These are phyloP conservation scores for Striga hermonthica DNA, from an alignment of 305 asterid species.

Conservation along the genomic window DNA sequence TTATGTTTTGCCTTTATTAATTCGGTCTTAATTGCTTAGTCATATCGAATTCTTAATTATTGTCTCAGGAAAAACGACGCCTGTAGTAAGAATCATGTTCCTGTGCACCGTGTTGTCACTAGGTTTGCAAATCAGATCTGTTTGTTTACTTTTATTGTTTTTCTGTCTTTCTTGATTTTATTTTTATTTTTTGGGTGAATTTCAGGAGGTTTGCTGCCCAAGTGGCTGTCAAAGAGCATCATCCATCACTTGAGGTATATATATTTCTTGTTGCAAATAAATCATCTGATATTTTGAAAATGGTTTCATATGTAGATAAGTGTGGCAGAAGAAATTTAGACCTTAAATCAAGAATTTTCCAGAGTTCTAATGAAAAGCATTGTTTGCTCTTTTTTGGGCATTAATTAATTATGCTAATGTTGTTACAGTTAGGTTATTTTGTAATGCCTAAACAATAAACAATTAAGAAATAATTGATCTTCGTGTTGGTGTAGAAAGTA, in stretches of 20 bases:
- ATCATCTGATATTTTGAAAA: too few relatives aligned
- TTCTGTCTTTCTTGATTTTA: too few relatives aligned
- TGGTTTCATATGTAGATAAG: not conserved
- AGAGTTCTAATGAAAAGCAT: too few relatives aligned
- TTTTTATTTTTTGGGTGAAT: constrained; percentile 1
- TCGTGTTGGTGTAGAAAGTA: constrained; percentile 38
- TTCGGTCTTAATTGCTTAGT: not conserved
- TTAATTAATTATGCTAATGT: too few relatives aligned
- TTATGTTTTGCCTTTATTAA: not conserved
- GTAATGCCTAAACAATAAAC: too few relatives aligned
- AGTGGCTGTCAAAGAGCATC: constrained; percentile 48
- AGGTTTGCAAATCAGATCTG: constrained; percentile 52
- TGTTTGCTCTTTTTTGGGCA: not conserved
- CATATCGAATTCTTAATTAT: constrained; percentile 21
- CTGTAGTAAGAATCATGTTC: constrained; percentile 45
- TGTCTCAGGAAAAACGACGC: constrained; percentile 47
- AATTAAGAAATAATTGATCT: constrained; percentile 1
- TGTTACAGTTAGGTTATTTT: too few relatives aligned
- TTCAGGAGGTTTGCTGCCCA: constrained; percentile 61
- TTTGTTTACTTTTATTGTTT: too few relatives aligned
- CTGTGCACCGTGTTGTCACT: constrained; percentile 68
- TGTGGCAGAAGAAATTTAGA: not conserved
- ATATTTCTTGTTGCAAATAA: constrained; percentile 31
- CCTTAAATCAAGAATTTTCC: too few relatives aligned
- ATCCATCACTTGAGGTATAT: constrained; percentile 41